Conservation (phyloP, 2,329 filamentous ascomycete species). For the Penicillium sp. region DNA sequence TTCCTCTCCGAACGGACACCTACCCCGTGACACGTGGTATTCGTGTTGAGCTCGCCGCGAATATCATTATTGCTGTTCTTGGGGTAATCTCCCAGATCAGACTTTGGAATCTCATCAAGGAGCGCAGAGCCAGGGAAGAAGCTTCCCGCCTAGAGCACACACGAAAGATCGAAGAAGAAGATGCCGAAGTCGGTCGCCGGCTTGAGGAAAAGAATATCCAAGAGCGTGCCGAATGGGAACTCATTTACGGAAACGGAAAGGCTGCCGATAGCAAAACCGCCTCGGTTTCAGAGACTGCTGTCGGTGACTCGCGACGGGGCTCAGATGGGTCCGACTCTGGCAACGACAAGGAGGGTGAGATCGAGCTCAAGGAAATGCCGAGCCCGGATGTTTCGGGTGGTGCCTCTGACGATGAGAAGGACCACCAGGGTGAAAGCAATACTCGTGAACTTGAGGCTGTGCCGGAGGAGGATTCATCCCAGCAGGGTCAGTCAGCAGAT, state of each 20-base stretch:
- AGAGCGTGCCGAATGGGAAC: slow-evolving; percentile 67
- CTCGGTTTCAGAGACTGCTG: slow-evolving; percentile 28
- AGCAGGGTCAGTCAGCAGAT: background rate
- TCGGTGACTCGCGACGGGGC: slow-evolving; percentile 22
- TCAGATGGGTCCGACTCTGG: slow-evolving; percentile 20
- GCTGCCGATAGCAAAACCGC: slow-evolving; percentile 33
- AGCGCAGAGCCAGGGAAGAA: slow-evolving; percentile 50
- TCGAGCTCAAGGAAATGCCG: slow-evolving; percentile 28
- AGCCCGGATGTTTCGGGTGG: slow-evolving; percentile 21
- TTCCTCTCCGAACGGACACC: slow-evolving; percentile 71
- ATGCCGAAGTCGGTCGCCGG: slow-evolving; percentile 68
- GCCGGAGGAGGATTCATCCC: slow-evolving; percentile 11
- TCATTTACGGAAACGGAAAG: slow-evolving; percentile 65
- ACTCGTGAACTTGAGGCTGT: slow-evolving; percentile 14
- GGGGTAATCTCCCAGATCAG: slow-evolving; percentile 83
- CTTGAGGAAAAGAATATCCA: slow-evolving; percentile 47
- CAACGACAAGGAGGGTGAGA: slow-evolving; percentile 23
- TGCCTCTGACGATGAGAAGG: slow-evolving; percentile 23
- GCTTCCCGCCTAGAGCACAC: slow-evolving; percentile 51
- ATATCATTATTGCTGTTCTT: slow-evolving; percentile 70
- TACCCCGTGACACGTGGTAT: slow-evolving; percentile 88
- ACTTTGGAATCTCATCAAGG: slow-evolving; percentile 76
- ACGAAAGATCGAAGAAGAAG: slow-evolving; percentile 60
- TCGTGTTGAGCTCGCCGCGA: slow-evolving; percentile 76
- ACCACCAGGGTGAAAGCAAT: background rate